phyloP scores from a whole-genome alignment of 164 flowering plant species.

The Macadamia tetraphylla region DNA sequence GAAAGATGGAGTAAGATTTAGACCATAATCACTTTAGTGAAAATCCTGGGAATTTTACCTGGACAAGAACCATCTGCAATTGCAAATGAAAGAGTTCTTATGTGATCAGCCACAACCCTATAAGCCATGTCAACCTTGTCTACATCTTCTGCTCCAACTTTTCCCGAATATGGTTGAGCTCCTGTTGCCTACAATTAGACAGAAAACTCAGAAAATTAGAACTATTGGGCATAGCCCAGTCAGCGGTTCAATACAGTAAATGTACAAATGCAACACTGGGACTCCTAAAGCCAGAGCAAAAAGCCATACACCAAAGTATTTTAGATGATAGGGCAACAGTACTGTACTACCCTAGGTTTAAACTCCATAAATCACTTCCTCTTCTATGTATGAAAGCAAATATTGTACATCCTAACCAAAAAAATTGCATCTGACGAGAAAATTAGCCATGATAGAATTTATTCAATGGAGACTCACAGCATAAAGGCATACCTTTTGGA shows the following conservation, averaged over 20 bases:
- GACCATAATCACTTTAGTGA: not conserved
- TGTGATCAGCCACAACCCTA: slow-evolving; percentile 97
- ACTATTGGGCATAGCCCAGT: too few relatives aligned
- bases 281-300: too few relatives aligned
- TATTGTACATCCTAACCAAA: too few relatives aligned
- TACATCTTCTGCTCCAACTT: slow-evolving; percentile 82
- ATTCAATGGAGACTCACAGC: not conserved
- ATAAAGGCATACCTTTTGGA: slow-evolving; percentile 50
- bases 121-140: slow-evolving; percentile 97
- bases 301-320: too few relatives aligned
- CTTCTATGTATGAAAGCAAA: too few relatives aligned
- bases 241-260: too few relatives aligned
- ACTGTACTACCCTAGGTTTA: too few relatives aligned
- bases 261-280: too few relatives aligned
- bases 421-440: not conserved
- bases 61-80: slow-evolving; percentile 99
- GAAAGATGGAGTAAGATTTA: not conserved
- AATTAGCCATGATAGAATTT: not conserved
- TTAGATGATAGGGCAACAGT: too few relatives aligned
- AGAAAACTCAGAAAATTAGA: not conserved
- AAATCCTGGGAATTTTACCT: slow-evolving; percentile 36
- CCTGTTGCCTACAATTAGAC: slow-evolving; percentile 59
- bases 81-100: slow-evolving; percentile 97
- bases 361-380: too few relatives aligned
- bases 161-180: slow-evolving; percentile 76